A percentile compares a stretch with the other conserved stretches of the same genome.
Conservation (phyloP, 1,284 basidiomycete species). For the Cerrena zonata region DNA sequence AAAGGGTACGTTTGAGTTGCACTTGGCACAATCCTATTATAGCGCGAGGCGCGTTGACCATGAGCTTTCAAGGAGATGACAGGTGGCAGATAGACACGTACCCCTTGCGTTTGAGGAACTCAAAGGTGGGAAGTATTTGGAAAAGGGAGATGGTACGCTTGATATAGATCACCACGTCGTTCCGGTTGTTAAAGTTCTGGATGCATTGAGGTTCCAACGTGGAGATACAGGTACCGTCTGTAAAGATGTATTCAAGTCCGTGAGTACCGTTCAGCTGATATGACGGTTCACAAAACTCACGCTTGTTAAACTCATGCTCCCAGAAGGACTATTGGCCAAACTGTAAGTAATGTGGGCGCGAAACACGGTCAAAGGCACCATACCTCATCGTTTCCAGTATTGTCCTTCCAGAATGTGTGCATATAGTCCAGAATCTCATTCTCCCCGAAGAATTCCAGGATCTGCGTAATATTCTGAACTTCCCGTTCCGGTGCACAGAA, state of each 20-base stretch:
- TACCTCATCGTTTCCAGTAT: constrained; percentile 12
- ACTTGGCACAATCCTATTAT: constrained; percentile 7
- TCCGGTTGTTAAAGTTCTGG: constrained; percentile 5
- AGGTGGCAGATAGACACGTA: constrained; percentile 1
- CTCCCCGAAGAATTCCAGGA: constrained; percentile 5
- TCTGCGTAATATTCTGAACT: constrained; percentile 9
- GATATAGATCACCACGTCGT: constrained; percentile 10
- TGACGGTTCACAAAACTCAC: constrained; percentile 3
- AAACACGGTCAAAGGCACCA: background rate
- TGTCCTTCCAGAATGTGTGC: constrained; percentile 10
- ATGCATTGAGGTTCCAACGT: constrained; percentile 13
- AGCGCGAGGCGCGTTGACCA: background rate
- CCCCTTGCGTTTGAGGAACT: constrained; percentile 10
- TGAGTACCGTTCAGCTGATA: no score
- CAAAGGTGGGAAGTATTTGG: constrained; percentile 7
- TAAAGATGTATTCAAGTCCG: background rate
- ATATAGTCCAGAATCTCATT: constrained; percentile 9
- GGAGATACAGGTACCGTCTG: constrained; percentile 11
- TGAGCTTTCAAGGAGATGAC: background rate
- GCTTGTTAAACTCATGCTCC: constrained; percentile 12
- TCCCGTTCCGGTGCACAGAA: constrained; percentile 7
- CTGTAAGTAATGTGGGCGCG: background rate
- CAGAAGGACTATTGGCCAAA: constrained; percentile 6
- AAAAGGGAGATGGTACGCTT: constrained; percentile 11
- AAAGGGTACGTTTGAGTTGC: constrained; percentile 9